Evolutionary conservation across 345 rosid species (phyloP).

Genomic region (Brassica juncea): DNA sequence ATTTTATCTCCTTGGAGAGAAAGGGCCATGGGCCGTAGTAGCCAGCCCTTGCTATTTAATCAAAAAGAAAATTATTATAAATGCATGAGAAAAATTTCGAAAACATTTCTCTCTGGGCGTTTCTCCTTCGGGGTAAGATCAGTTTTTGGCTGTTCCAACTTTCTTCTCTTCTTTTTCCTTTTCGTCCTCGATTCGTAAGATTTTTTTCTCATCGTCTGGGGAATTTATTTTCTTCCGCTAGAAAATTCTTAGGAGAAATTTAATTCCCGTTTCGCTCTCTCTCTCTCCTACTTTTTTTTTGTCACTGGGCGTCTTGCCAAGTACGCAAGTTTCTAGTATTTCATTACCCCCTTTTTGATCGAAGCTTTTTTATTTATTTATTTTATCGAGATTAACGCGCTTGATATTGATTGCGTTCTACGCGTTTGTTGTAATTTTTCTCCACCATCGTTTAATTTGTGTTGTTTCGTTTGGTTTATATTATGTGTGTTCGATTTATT

Average conservation of each 20-base stretch:
- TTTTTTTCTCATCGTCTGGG: slow-evolving; percentile 4
- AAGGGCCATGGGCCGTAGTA: slow-evolving; percentile 25
- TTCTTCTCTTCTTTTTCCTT: not conserved
- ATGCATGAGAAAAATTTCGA: slow-evolving; percentile 39
- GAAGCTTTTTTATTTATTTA: not conserved
- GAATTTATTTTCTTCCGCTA: not conserved
- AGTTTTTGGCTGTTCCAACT: slow-evolving; percentile 4
- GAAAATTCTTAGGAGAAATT: not conserved
- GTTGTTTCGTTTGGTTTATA: not conserved
- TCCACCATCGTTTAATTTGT: not conserved
- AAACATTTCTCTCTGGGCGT: slow-evolving; percentile 26
- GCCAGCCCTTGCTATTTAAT: not conserved
- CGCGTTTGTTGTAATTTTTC: not conserved
- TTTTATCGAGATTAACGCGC: slow-evolving; percentile 15
- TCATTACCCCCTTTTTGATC: slow-evolving; percentile 26
- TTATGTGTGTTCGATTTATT: not conserved
- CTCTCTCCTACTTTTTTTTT: slow-evolving; percentile 31
- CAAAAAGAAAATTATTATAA: not conserved
- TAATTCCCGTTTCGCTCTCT: slow-evolving; percentile 12
- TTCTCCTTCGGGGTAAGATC: slow-evolving; percentile 42
- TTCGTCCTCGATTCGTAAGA: not conserved
- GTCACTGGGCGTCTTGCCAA: slow-evolving; percentile 28
- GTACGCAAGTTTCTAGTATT: slow-evolving; percentile 35
- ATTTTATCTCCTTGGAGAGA: not conserved
- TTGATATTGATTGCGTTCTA: not conserved